These are phyloP conservation scores for Brettanomyces nanus DNA, from an alignment of 805 yeast species.

Conservation along the genomic window DNA sequence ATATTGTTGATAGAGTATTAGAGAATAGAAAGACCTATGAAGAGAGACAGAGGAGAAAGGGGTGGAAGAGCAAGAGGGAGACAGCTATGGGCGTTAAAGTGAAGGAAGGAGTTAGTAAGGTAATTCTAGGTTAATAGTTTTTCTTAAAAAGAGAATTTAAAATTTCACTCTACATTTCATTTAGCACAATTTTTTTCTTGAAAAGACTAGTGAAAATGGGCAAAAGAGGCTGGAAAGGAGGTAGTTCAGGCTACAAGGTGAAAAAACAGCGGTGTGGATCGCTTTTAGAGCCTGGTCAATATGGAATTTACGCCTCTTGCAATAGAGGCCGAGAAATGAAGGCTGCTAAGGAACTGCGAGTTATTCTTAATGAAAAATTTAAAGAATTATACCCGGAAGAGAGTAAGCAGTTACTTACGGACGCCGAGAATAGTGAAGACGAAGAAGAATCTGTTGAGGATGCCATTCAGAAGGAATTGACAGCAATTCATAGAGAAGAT, in stretches of 20 bases:
- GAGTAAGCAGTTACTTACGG: slow-evolving; percentile 12
- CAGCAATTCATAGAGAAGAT: slow-evolving; percentile 39
- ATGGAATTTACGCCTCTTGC: slow-evolving; percentile 88
- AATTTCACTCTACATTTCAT: too few relatives aligned
- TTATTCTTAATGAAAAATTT: slow-evolving; percentile 46
- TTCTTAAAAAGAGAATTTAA: too few relatives aligned
- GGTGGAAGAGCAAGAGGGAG: slow-evolving; percentile 63
- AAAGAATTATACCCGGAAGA: slow-evolving; percentile 10
- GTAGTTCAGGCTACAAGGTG: slow-evolving; percentile 10
- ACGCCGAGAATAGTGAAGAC: slow-evolving; percentile 27
- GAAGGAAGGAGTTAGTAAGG: too few relatives aligned
- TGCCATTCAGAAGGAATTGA: slow-evolving; percentile 62
- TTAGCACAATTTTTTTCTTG: not conserved
- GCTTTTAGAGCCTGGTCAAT: slow-evolving; percentile 71
- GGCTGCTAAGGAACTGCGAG: slow-evolving; percentile 66
- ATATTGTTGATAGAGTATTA: slow-evolving; percentile 70
- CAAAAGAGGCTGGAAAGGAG: slow-evolving; percentile 2
- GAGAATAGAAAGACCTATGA: slow-evolving; percentile 62
- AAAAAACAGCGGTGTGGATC: slow-evolving; percentile 37
- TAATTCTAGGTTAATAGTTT: too few relatives aligned
- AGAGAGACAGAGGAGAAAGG: slow-evolving; percentile 81
- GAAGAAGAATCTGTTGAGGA: slow-evolving; percentile 63
- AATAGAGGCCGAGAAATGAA: slow-evolving; percentile 69
- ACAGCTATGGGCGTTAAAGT: too few relatives aligned
- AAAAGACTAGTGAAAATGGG: slow-evolving; percentile 1